phyloP scores from a whole-genome alignment of 2,329 filamentous ascomycete species.

The Scytalidium lignicola region DNA sequence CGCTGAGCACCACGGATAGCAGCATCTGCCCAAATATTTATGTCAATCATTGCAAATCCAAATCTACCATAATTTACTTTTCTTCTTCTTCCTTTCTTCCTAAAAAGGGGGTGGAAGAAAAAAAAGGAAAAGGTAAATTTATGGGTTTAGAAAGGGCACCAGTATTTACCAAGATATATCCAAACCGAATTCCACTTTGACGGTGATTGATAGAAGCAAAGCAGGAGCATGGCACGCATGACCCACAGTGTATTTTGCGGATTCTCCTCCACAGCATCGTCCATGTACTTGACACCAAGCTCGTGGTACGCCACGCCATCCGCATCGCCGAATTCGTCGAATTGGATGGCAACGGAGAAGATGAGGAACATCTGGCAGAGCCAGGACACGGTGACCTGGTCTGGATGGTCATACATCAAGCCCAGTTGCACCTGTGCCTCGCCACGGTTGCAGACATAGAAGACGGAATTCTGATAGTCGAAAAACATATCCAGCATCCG shows the following conservation, averaged over 20 bases:
- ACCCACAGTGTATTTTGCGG: constrained; percentile 13
- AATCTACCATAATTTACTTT: too few relatives aligned
- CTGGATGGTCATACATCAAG: constrained; percentile 10
- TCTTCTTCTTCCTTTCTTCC: too few relatives aligned
- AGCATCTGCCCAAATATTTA: constrained; percentile 6
- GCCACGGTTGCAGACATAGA: constrained; percentile 10
- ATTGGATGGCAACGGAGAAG: constrained; percentile 11
- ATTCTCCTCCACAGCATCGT: constrained; percentile 12
- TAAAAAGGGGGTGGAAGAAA: too few relatives aligned
- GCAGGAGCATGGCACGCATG: constrained; percentile 12
- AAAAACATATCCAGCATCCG: constrained; percentile 10
- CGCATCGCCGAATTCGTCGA: constrained; percentile 10
- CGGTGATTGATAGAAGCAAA: constrained; percentile 11
- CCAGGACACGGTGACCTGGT: constrained; percentile 10
- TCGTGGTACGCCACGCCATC: constrained; percentile 9
- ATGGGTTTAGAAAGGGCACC: neutral
- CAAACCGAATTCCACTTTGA: constrained; percentile 10
- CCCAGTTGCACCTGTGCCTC: constrained; percentile 7
- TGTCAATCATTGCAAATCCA: neutral
- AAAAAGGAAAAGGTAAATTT: too few relatives aligned
- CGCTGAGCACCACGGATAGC: constrained; percentile 10
- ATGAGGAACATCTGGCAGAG: constrained; percentile 14
- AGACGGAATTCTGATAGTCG: constrained; percentile 11
- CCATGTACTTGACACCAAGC: constrained; percentile 10
- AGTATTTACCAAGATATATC: constrained; percentile 10